phyloP scores from a whole-genome alignment of 176 grass and related monocot species.

The Carex littledalei region DNA sequence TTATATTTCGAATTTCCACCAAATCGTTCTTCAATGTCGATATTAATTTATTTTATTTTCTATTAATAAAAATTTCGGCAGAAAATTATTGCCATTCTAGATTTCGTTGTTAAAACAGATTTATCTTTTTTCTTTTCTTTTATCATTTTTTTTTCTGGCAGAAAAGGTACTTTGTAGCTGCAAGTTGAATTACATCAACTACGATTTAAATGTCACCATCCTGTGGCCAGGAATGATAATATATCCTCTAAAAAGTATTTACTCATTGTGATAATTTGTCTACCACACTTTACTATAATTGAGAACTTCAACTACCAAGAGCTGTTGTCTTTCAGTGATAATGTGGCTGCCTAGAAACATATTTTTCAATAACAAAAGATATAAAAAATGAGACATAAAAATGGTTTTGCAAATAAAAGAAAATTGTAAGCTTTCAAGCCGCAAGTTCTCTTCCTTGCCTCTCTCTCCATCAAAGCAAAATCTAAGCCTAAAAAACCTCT shows the following conservation, averaged over 20 bases:
- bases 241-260: background rate
- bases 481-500: conserved; percentile 5
- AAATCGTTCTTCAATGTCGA: no score
- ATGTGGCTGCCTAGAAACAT: background rate
- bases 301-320: background rate
- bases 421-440: background rate
- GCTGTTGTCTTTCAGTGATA: background rate
- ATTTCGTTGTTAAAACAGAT: background rate
- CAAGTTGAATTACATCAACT: background rate
- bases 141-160: background rate
- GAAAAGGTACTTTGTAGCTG: background rate
- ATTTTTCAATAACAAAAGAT: background rate
- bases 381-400: background rate
- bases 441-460: background rate
- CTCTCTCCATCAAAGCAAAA: background rate
- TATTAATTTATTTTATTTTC: no score
- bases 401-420: background rate
- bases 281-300: background rate
- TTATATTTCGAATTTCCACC: no score
- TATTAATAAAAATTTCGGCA: no score
- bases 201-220: background rate
- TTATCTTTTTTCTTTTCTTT: background rate
- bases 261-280: background rate
- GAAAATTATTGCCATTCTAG: background rate
- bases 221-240: background rate